Evolutionary conservation across 768 basidiomycete genomes (phyloP), one percentile per base, ranked within the genome.

Genomic region (Pisolithus sp.): DNA sequence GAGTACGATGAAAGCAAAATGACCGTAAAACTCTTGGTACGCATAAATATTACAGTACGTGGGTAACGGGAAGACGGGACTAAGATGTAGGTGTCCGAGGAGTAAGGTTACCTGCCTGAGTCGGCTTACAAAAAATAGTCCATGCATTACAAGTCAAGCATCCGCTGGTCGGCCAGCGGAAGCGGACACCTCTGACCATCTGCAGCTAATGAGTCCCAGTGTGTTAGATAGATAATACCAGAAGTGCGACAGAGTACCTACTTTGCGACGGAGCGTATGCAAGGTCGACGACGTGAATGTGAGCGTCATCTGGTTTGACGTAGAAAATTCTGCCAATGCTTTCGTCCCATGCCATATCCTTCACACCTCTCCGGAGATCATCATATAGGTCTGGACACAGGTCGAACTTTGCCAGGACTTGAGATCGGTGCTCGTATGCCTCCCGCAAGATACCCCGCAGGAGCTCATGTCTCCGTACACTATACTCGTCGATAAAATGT

Each of bases 261-360:
- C 72, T 65, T 57, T 67, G 62, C 12, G 59, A 51, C 2, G 69
- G 71, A 6, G 65, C 64, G 44, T 62, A 58, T 7, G 75, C 75
- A 45, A 78, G 76, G 58, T 84, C 82, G 51, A 78, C 59, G 31
- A 83, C 71, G 30, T 70, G 63, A 40, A 84, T 68, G 13, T 64
- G 53, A 4, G 66, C 49, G 26, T 73, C 73, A 7, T 72, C 58
- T 12, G 71, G 71, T 30, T 72, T 68, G 42, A 77, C 76, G 7
- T 84, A 65, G 57, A 79, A 78, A 13, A 85, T 70, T 37, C 83
- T 72, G 4, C 83, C 84, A 12, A 78, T 79, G 21, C 73, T 70
- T 62, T 86, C 84, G 54, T 87, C 85, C 81, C 81, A 87, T 7
- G 79, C 71, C 31, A 85, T 73, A 17, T 78, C 71, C n/a, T 66